Base-by-base conservation (phyloP, 257 asterid species). In the Salvia miltiorrhiza region DNA sequence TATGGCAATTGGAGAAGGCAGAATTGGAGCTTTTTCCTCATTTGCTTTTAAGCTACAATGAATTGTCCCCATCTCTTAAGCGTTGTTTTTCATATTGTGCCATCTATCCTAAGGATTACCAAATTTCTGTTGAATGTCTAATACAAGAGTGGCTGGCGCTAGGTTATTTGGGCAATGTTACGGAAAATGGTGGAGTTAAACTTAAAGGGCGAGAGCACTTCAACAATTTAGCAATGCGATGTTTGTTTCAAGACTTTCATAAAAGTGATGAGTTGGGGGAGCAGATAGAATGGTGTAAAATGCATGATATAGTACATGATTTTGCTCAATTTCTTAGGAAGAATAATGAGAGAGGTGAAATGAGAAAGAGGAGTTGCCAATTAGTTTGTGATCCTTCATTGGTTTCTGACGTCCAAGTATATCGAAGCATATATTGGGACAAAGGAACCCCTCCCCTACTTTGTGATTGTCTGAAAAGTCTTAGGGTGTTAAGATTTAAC, bases 301-400 rank as follows among this genome's bases (percentile, higher is more conserved):
- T 53, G 60, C 60, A 53, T 53, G 60, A 53, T 24, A 53, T 53
- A 11, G 60, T 53, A 11, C 60, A 53, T 53, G 60, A 53, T 24
- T 53, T 53, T 53, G 60, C 60, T 11, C 4, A 4, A 0, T 53
- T 11, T 24, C 17, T 53, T 23, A 23, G 60, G 37, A 11, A 23
- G 10, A 53, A 11, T 24, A 1, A 23, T 20, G 56, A 19, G 2
- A 17, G 8, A 1, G 9, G 0, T 9, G 4, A 41, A n/a, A 1
- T 50, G 32, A 20, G 2, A 50, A 3, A 9, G 16, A 54, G 20
- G 1, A 24, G 20, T 54, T 54, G 61, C 11, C 61, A 54, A n/a
- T n/a, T n/a, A 54, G 61, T 30, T 7, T 57, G 63, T 23, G 4
- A 8, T 3, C 24, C 43, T 17, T 3, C 3, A 30, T 7, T 57